Conservation (phyloP, 805 yeast genomes). For the Limtongozyma cylindracea region DNA sequence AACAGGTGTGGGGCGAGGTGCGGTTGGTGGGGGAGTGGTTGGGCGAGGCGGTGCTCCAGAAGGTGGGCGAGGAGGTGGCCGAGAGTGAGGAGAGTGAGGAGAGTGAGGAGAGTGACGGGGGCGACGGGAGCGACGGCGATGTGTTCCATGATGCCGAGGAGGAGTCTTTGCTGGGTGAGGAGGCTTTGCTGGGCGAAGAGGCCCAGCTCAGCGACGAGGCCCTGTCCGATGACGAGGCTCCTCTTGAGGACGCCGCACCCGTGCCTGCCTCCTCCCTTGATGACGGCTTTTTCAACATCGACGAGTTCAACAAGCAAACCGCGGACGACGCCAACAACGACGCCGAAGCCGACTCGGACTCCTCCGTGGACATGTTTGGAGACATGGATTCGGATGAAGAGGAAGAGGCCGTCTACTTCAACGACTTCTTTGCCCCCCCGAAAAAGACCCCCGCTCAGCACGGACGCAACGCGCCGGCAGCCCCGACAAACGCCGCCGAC, state of each 20-base stretch:
- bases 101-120: conserved; percentile 1
- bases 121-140: conserved; percentile 2
- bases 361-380: conserved; percentile 16
- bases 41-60: conserved; percentile 64
- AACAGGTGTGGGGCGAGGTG: conserved; percentile 90
- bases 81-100: neutral
- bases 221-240: neutral
- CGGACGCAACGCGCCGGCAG: neutral
- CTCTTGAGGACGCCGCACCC: conserved; percentile 17
- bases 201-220: too few species aligned
- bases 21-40: too few species aligned
- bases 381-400: conserved; percentile 9
- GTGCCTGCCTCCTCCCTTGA: too few species aligned
- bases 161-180: too few species aligned
- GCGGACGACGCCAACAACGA: conserved; percentile 23
- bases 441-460: conserved; percentile 3
- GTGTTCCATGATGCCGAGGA: neutral
- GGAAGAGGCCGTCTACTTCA: conserved; percentile 29
- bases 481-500: conserved; percentile 1
- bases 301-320: conserved; percentile 60
- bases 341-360: conserved; percentile 12
- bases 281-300: conserved; percentile 67
- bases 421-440: conserved; percentile 38
- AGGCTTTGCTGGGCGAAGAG: conserved; percentile 2
- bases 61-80: conserved; percentile 33